Evolutionary conservation across 345 rosid genomes (phyloP).

Genomic region (Psidium guajava): DNA sequence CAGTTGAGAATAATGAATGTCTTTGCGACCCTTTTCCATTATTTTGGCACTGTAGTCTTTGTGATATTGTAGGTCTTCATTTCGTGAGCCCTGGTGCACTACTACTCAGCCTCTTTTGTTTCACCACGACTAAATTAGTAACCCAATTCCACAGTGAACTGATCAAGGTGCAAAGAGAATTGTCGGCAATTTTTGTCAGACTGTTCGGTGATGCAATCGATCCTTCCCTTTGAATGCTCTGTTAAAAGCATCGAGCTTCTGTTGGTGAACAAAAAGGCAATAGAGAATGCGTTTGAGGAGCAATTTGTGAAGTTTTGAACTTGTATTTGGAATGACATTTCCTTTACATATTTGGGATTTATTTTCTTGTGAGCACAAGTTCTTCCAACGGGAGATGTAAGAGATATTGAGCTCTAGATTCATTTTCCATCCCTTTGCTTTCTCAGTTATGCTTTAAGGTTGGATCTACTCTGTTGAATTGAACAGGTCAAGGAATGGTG

Average conservation of each 20-base stretch:
- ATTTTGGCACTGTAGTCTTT: background rate
- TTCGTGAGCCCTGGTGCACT: background rate
- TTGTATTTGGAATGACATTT: background rate
- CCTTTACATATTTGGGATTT: background rate
- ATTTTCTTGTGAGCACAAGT: background rate
- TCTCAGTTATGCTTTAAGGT: background rate
- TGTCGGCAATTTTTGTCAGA: background rate
- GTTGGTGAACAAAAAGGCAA: background rate
- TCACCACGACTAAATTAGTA: accelerated
- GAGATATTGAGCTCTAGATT: background rate
- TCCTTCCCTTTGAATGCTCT: background rate
- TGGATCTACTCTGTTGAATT: background rate
- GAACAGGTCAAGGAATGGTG: background rate
- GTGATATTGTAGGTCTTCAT: background rate
- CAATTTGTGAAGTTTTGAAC: background rate
- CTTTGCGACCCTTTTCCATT: background rate
- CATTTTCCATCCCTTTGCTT: background rate
- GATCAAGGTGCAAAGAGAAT: background rate
- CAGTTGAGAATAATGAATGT: background rate
- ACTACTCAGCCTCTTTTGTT: background rate
- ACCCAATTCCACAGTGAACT: background rate
- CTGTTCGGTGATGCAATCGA: background rate
- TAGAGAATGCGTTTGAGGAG: background rate
- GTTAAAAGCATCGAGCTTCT: background rate
- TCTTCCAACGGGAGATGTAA: background rate